Conservation (phyloP, 495 filamentous ascomycete species). For the Neurospora sp. region DNA sequence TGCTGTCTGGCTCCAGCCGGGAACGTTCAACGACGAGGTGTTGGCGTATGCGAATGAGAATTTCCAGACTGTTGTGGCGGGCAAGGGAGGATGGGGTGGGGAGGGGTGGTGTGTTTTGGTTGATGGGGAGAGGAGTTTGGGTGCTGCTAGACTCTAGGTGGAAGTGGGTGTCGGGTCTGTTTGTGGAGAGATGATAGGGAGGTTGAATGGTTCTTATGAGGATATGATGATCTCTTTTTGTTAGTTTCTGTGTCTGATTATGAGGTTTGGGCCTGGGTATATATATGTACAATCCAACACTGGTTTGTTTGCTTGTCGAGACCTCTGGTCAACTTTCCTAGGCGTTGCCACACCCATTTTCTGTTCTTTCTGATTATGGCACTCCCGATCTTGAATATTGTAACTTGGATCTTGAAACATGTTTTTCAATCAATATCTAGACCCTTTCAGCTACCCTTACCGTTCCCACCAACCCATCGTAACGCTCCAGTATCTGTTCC, state of each 20-base stretch:
- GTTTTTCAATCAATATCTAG: too few relatives aligned
- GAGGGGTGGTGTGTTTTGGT: constrained; percentile 92
- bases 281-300: not conserved
- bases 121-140: constrained; percentile 67
- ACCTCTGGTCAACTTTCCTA: not conserved
- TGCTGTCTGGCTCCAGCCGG: constrained; percentile 88
- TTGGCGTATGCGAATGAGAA: constrained; percentile 52
- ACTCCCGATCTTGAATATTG: too few relatives aligned
- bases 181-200: not conserved
- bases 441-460: too few relatives aligned
- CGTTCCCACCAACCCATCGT: too few relatives aligned
- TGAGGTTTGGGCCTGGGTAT: not conserved
- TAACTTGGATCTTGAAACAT: too few relatives aligned
- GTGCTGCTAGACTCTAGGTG: constrained; percentile 36
- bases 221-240: not conserved
- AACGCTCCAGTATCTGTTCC: too few relatives aligned
- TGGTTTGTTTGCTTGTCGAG: not conserved
- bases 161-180: not conserved
- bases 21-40: constrained; percentile 67
- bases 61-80: constrained; percentile 61
- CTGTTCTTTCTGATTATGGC: too few relatives aligned
- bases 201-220: not conserved
- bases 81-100: constrained; percentile 51
- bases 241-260: not conserved
- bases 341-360: too few relatives aligned